Evolutionary conservation across 1,284 basidiomycete species (phyloP).

Genomic region (Cutaneotrichosporon arboriforme): DNA sequence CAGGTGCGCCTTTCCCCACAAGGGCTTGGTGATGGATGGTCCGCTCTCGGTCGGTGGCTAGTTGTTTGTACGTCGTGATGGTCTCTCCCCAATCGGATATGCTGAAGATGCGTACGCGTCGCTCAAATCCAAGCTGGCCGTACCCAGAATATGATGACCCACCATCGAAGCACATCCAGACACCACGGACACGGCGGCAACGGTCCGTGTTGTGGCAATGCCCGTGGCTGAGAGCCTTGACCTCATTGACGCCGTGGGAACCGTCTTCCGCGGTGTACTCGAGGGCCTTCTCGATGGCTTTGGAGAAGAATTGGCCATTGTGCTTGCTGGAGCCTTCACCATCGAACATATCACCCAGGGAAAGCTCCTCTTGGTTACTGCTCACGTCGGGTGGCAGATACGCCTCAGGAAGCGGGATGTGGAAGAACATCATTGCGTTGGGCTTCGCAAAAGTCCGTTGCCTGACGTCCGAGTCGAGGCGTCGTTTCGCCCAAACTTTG

Average conservation of each 20-base stretch:
- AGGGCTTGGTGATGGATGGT: slow-evolving; percentile 57
- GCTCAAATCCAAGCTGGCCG: slow-evolving; percentile 72
- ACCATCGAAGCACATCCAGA: slow-evolving; percentile 91
- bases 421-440: slow-evolving; percentile 91
- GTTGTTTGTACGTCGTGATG: slow-evolving; percentile 82
- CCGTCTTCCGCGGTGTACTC: slow-evolving; percentile 51
- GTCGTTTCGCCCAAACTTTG: slow-evolving; percentile 52
- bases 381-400: slow-evolving; percentile 15
- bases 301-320: slow-evolving; percentile 73
- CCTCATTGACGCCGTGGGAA: slow-evolving; percentile 40
- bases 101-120: slow-evolving; percentile 79
- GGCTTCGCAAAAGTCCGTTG: slow-evolving; percentile 67
- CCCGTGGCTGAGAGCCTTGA: slow-evolving; percentile 68
- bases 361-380: slow-evolving; percentile 55
- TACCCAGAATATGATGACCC: slow-evolving; percentile 87
- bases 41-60: slow-evolving; percentile 65
- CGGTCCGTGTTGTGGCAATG: slow-evolving; percentile 85
- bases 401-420: slow-evolving; percentile 75
- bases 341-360: slow-evolving; percentile 65
- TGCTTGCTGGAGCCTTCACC: slow-evolving; percentile 55
- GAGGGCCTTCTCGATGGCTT: slow-evolving; percentile 59
- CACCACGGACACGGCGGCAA: slow-evolving; percentile 71
- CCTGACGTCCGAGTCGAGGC: not conserved
- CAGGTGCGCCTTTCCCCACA: slow-evolving; percentile 32
- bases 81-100: slow-evolving; percentile 83